These are phyloP conservation scores for Linum tenue DNA, from an alignment of 345 rosid species.

Conservation along the genomic window DNA sequence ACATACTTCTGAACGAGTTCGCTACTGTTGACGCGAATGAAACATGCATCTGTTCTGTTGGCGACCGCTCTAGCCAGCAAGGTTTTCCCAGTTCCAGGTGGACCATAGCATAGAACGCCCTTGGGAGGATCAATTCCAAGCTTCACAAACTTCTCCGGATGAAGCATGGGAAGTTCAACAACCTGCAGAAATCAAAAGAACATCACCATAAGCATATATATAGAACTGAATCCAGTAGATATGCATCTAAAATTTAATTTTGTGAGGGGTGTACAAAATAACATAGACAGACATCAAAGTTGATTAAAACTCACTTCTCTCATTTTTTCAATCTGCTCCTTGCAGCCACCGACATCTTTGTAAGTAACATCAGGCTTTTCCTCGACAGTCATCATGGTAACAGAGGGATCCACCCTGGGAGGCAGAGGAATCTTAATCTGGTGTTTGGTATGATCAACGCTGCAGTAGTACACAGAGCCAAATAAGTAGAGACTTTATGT, in stretches of 20 bases:
- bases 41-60: slow-evolving; percentile 96
- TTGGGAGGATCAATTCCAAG: slow-evolving; percentile 99
- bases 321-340: slow-evolving; percentile 98
- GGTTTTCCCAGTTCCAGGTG: too few relatives aligned
- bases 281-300: neutral
- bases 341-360: slow-evolving; percentile 96
- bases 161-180: slow-evolving; percentile 98
- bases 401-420: slow-evolving; percentile 97
- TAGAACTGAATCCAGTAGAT: too few relatives aligned
- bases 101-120: slow-evolving; percentile 86
- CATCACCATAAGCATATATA: neutral
- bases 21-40: slow-evolving; percentile 92
- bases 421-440: slow-evolving; percentile 97
- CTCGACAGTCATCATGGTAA: slow-evolving; percentile 98
- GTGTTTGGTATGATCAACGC: slow-evolving; percentile 94
- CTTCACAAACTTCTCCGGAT: slow-evolving; percentile 96
- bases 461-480: slow-evolving; percentile 22
- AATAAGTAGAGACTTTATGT: neutral
- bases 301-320: slow-evolving; percentile 49
- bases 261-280: neutral
- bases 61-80: slow-evolving; percentile 65
- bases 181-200: slow-evolving; percentile 33
- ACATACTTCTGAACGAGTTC: slow-evolving; percentile 98
- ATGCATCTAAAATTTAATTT: neutral
- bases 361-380: slow-evolving; percentile 98